Conservation (phyloP, 495 filamentous ascomycete genomes). For the Podospora anserina region DNA sequence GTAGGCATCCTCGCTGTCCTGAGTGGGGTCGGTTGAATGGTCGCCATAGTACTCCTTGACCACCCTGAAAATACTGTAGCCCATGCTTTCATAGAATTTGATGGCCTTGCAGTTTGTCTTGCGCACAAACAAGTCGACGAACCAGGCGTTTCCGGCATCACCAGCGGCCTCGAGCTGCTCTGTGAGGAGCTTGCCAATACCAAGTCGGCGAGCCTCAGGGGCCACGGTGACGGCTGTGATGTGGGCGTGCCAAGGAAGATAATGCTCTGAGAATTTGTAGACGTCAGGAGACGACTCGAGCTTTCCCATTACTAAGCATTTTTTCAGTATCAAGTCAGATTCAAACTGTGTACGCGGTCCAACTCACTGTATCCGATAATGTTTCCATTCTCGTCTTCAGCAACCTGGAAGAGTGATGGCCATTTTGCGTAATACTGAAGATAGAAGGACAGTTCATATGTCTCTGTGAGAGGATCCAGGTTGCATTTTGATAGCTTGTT, state of each 20-base stretch:
- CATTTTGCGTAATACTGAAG: constrained; percentile 90
- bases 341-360: neutral
- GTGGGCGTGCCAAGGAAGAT: constrained; percentile 95
- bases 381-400: constrained; percentile 74
- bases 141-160: constrained; percentile 82
- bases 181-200: constrained; percentile 77
- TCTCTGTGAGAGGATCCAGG: constrained; percentile 92
- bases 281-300: constrained; percentile 79
- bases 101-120: constrained; percentile 84
- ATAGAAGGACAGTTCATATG: constrained; percentile 93
- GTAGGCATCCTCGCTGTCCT: constrained; percentile 75
- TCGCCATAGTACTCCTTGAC: constrained; percentile 83
- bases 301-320: constrained; percentile 84
- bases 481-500: constrained; percentile 75
- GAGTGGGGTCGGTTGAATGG: constrained; percentile 66
- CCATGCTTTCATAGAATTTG: constrained; percentile 83
- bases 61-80: constrained; percentile 79
- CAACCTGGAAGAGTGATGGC: constrained; percentile 86
- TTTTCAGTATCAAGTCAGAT: neutral
- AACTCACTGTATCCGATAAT: constrained; percentile 88
- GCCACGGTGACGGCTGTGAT: constrained; percentile 95
- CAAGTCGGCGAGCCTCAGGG: constrained; percentile 77
- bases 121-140: constrained; percentile 91
- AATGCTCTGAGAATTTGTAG: constrained; percentile 70
- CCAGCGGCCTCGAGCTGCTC: constrained; percentile 75